Conservation (phyloP, 352 stramenopile species). For the Blastocystis sp. region DNA sequence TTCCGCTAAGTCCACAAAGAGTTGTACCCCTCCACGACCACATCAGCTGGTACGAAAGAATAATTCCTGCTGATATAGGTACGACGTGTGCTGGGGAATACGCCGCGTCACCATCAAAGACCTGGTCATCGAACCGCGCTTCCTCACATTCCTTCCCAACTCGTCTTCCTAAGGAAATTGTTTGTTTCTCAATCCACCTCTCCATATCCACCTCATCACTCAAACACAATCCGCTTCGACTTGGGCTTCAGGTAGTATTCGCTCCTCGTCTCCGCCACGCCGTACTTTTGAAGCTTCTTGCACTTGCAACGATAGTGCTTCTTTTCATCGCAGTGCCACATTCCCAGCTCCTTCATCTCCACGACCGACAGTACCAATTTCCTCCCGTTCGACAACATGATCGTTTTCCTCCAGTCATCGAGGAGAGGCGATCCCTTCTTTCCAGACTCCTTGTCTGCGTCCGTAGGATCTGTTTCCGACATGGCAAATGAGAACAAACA, state of each 20-base stretch:
- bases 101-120: not conserved
- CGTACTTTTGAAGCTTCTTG: not conserved
- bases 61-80: not conserved
- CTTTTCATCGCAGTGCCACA: not conserved
- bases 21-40: not conserved
- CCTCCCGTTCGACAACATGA: not conserved
- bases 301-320: not conserved
- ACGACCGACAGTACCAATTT: not conserved
- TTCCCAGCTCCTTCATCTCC: not conserved
- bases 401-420: not conserved
- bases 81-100: slow-evolving; percentile 21
- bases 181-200: not conserved
- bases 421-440: not conserved
- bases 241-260: slow-evolving; percentile 22
- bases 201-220: not conserved
- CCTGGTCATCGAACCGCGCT: not conserved
- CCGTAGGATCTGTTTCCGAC: not conserved
- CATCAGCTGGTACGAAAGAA: not conserved
- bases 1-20: not conserved
- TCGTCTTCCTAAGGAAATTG: slow-evolving; percentile 4
- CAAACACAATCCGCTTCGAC: not conserved
- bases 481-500: not conserved
- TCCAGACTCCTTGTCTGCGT: not conserved
- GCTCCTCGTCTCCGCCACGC: not conserved
- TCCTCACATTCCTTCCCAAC: not conserved